A percentile compares a stretch with the other conserved stretches of the same genome.
These are phyloP conservation scores for Clavispora santaluciae DNA, from an alignment of 805 yeast genomes.

Conservation along the genomic window DNA sequence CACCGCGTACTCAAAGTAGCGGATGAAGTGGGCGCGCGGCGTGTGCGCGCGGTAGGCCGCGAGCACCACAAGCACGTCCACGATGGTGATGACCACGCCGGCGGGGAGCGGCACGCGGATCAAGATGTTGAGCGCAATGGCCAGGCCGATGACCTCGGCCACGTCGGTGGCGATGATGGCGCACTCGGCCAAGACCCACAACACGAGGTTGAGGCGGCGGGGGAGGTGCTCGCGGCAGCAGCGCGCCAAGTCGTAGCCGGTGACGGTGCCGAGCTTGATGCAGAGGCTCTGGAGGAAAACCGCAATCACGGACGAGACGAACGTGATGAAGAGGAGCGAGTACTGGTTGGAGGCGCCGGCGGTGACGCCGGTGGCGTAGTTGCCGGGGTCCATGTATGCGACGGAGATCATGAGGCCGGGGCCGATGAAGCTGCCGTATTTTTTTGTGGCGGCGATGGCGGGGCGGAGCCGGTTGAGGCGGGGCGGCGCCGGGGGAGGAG, in stretches of 20 bases:
- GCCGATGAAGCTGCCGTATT: conserved; percentile 39
- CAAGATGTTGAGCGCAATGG: conserved; percentile 45
- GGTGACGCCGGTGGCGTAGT: conserved; percentile 44
- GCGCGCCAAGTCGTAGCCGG: conserved; percentile 45
- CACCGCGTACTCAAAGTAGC: conserved; percentile 39
- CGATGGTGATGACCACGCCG: conserved; percentile 42
- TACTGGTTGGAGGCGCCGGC: conserved; percentile 44
- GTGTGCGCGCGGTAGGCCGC: conserved; percentile 44
- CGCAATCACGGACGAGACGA: conserved; percentile 42
- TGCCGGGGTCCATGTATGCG: conserved; percentile 53
- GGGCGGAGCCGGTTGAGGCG: not conserved
- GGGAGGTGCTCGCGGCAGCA: conserved; percentile 41
- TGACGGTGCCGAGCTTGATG: conserved; percentile 45
- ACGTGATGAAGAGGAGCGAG: conserved; percentile 39
- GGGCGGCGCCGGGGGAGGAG: too few species aligned
- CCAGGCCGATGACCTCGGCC: conserved; percentile 53
- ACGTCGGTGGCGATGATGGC: conserved; percentile 50
- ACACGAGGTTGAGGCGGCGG: conserved; percentile 27
- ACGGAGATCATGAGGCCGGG: conserved; percentile 47
- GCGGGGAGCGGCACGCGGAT: conserved; percentile 44
- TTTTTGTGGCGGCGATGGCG: not conserved
- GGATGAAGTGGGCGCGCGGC: conserved; percentile 31
- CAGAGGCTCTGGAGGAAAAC: conserved; percentile 42
- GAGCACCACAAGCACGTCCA: conserved; percentile 43
- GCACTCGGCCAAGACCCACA: conserved; percentile 43